Percentiles rank a stretch among this genome's conserved stretches.
Evolutionary conservation across 345 rosid genomes (phyloP).

Genomic region (Microcos paniculata): DNA sequence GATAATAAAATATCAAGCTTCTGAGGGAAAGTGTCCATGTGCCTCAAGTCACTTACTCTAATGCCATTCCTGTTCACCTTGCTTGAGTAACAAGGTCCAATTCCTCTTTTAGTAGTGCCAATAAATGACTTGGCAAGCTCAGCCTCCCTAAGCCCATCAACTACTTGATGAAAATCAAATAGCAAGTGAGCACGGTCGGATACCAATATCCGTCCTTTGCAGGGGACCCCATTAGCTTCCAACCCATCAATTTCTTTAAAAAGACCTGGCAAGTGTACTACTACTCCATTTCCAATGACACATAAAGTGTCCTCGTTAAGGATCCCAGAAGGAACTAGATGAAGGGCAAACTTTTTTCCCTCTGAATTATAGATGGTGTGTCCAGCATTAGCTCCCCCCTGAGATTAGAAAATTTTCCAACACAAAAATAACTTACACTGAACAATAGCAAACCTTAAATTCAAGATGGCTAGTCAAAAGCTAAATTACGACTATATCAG

Average conservation of each 20-base stretch:
- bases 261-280: slow-evolving; percentile 83
- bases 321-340: slow-evolving; percentile 94
- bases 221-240: slow-evolving; percentile 75
- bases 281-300: slow-evolving; percentile 94
- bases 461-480: not conserved
- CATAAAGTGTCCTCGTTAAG: slow-evolving; percentile 85
- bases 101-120: slow-evolving; percentile 94
- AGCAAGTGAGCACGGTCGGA: slow-evolving; percentile 92
- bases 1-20: slow-evolving; percentile 75
- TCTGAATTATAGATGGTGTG: slow-evolving; percentile 94
- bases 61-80: slow-evolving; percentile 85
- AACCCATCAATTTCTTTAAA: slow-evolving; percentile 86
- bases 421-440: not conserved
- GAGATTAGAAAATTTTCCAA: not conserved
- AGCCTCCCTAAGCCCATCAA: slow-evolving; percentile 83
- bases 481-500: not conserved
- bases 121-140: slow-evolving; percentile 91
- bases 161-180: slow-evolving; percentile 91
- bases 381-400: slow-evolving; percentile 99
- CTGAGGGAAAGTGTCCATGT: slow-evolving; percentile 89
- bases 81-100: slow-evolving; percentile 90
- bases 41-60: slow-evolving; percentile 88
- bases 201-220: slow-evolving; percentile 88
- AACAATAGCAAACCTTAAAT: not conserved
- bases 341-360: slow-evolving; percentile 95